Base-by-base conservation (phyloP, 2,329 filamentous ascomycete species). In the Cordyceps cicadae region DNA sequence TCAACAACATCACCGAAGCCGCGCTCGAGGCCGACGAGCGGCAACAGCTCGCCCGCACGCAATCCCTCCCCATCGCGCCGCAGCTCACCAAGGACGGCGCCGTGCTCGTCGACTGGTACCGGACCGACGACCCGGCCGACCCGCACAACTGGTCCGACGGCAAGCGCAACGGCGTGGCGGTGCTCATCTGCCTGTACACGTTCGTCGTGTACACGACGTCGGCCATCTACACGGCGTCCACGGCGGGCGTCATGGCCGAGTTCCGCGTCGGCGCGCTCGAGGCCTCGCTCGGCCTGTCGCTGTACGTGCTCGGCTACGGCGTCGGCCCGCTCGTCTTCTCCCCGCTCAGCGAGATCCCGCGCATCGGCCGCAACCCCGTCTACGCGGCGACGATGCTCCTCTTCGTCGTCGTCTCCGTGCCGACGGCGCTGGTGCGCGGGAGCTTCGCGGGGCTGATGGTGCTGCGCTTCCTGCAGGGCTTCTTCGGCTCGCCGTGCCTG, bases 301-400 rank as follows among this genome's bases (percentile, higher is more conserved):
- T 88, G 62, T 88, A 87, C 67, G 84, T 88, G 1, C 72, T 87
- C 0, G 85, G 83, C 1, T 85, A 85, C 63, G 85, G 86, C 14
- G 72, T 85, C 17, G 87, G 86, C 0, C 86, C 87, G 0, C 71
- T 89, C 29, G 63, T 90, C 26, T 89, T 84, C 72, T 84, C 84
- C 0, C 87, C 87, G 0, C 71, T 90, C 48, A 82, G 78, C 54
- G 87, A 90, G 72, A 82, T 90, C 24, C 85, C 87, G 0, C 69
- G 78, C 51, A 80, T 90, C 55, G 87, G 88, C 2, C 79, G 87
- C 7, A 89, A 86, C 66, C 82, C 83, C 0, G 81, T 87, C 6
- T 90, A 90, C 70, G 81, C 88, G 41, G 70, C 82, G 64, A 87
- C 86, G 11, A 87, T 90, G 74, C 81, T 81, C 62, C 74, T 90